Conservation (phyloP, 106 monocot genomes). For the Acorus gramineus region DNA sequence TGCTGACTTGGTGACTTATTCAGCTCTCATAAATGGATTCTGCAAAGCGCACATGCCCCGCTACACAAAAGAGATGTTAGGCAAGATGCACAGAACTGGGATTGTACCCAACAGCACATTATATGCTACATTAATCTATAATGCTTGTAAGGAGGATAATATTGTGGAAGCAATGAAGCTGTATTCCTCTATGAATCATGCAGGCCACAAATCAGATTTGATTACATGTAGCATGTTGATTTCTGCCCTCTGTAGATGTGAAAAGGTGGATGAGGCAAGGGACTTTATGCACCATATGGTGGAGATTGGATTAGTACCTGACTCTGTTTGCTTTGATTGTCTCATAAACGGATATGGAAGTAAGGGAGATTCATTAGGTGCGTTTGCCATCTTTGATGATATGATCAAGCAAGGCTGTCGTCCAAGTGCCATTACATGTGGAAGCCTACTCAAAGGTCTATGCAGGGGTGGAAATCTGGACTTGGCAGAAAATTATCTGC, state of each 20-base stretch:
- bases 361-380: conserved; percentile 32
- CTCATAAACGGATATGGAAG: conserved; percentile 42
- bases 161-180: conserved; percentile 40
- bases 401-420: conserved; percentile 35
- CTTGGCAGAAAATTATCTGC: conserved; percentile 42
- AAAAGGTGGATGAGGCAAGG: conserved; percentile 39
- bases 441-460: conserved; percentile 56
- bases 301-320: conserved; percentile 33
- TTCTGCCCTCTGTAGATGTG: conserved; percentile 36
- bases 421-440: conserved; percentile 38
- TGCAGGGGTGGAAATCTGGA: conserved; percentile 42
- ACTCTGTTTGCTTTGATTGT: conserved; percentile 35
- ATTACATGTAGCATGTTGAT: conserved; percentile 41
- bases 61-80: conserved; percentile 29
- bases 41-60: conserved; percentile 27
- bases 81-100: conserved; percentile 44
- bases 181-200: conserved; percentile 28
- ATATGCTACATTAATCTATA: conserved; percentile 37
- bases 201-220: conserved; percentile 20
- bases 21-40: conserved; percentile 55
- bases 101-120: conserved; percentile 40
- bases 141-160: conserved; percentile 36
- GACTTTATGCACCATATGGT: conserved; percentile 58
- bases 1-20: conserved; percentile 67
- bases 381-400: conserved; percentile 45